Evolutionary conservation across 805 yeast species (phyloP), one percentile per base, ranked within the genome.

Genomic region (Scheffersomyces coipomensis): DNA sequence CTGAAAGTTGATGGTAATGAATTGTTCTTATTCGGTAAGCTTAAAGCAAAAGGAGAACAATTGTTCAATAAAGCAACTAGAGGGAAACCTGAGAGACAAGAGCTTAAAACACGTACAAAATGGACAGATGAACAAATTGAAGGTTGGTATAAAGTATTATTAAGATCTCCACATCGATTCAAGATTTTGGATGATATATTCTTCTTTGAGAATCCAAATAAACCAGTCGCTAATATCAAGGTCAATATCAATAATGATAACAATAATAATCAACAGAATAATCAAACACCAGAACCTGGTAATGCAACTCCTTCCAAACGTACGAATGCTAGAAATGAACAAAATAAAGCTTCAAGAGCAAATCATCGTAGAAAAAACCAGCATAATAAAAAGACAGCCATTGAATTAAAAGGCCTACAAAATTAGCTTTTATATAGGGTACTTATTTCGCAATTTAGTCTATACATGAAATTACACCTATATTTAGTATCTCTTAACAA

Each of bases 51-150:
- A 13, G 76, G 81, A 26, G 75, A 76, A 1, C 60, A 57, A 1
- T 40, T 44, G 4, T 59, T 75, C 23, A 74, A 63, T 7, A 71
- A 78, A 42, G 43, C 62, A 0, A 55, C 67, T 9, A 67, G 97
- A 44, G 78, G 78, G 27, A 45, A 81, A 0, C 62, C 66, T 31
- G 60, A 55, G 8, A 68, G 96, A 37, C 61, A 66, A 23, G 73
- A 71, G 19, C 64, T 88, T 55, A 77, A 73, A 46, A 48, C 57
- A 5, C 67, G 69, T 27, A 75, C 83, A 0, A 68, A 69, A 1
- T 88, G 95, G 96, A 70, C 89, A 0, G 90, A 89, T 59, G 96
- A 88, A 53, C 96, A 88, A 56, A 79, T 91, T 34, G 97, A 90
- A 68, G 96, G 96, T 0, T 91, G 97, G 97, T 83, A 84, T 1